Evolutionary conservation across 371 early-diverging fungal species (phyloP).

Genomic region (Syncephalis plumigaleata): DNA sequence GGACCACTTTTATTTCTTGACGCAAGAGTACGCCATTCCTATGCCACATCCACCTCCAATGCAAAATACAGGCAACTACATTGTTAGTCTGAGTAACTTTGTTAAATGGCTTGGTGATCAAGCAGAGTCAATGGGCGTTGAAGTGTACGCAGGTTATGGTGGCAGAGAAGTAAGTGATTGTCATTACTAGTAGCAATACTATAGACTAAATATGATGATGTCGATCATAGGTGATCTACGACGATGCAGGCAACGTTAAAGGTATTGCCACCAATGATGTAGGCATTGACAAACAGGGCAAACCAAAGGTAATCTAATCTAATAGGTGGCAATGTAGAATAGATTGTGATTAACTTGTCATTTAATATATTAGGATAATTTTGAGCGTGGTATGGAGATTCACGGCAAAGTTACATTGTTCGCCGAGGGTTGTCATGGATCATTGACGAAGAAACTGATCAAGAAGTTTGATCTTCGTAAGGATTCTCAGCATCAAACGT

Average conservation of each 20-base stretch:
- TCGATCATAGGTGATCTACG: conserved; percentile 71
- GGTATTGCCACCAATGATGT: conserved; percentile 95
- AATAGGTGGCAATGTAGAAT: no score
- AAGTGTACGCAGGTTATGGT: conserved; percentile 86
- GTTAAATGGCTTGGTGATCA: conserved; percentile 93
- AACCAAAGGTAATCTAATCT: conserved; percentile 66
- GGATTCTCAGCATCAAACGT: conserved; percentile 66
- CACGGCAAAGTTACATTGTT: conserved; percentile 88
- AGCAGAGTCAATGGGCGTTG: conserved; percentile 92
- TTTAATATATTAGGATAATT: no score
- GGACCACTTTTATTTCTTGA: conserved; percentile 80
- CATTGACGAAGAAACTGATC: conserved; percentile 78
- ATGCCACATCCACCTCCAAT: conserved; percentile 93
- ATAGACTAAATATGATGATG: background rate
- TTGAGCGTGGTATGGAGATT: conserved; percentile 92
- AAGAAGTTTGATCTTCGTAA: conserved; percentile 75
- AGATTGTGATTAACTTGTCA: no score
- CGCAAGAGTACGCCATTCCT: conserved; percentile 61
- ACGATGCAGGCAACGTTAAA: conserved; percentile 74
- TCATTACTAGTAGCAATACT: no score
- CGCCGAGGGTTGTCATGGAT: conserved; percentile 97
- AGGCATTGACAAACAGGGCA: conserved; percentile 78
- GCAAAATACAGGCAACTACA: conserved; percentile 94
- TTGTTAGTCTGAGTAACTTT: conserved; percentile 84
- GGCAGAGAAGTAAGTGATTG: conserved; percentile 52